These are phyloP conservation scores for Hyphochytrium catenoides DNA, from an alignment of 352 stramenopile species.

Conservation along the genomic window DNA sequence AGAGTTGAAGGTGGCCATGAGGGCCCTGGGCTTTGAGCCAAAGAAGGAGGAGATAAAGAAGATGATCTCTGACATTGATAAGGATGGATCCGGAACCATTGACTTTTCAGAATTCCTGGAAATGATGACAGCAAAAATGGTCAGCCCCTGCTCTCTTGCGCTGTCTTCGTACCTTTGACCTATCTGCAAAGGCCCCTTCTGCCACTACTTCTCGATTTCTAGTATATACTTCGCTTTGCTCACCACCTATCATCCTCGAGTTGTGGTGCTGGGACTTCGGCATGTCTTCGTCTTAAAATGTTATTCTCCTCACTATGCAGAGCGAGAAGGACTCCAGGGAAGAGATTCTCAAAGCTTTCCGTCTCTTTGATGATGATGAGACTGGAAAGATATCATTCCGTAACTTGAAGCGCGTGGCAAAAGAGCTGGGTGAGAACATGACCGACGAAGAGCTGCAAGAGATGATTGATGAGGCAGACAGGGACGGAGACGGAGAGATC, in stretches of 20 bases:
- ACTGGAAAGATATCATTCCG: constrained; percentile 88
- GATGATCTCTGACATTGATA: constrained; percentile 89
- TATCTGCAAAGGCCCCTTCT: too few relatives aligned
- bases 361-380: constrained; percentile 90
- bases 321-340: constrained; percentile 85
- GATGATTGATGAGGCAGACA: constrained; percentile 93
- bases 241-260: neutral
- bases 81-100: constrained; percentile 76
- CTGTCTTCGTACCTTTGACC: too few relatives aligned
- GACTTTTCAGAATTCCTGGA: constrained; percentile 94
- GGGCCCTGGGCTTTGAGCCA: constrained; percentile 81
- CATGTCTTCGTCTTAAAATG: constrained; percentile 2
- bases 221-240: too few relatives aligned
- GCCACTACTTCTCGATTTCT: too few relatives aligned
- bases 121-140: constrained; percentile 91
- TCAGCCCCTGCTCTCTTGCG: too few relatives aligned
- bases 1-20: constrained; percentile 86
- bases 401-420: constrained; percentile 89
- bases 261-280: neutral
- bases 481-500: constrained; percentile 85
- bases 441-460: constrained; percentile 89
- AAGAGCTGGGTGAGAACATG: constrained; percentile 91
- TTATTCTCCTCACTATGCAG: too few relatives aligned
- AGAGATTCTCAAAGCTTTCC: constrained; percentile 92
- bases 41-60: constrained; percentile 96